Evolutionary conservation across 2,329 filamentous ascomycete genomes (phyloP).

Genomic region (Aspergillus unguis): DNA sequence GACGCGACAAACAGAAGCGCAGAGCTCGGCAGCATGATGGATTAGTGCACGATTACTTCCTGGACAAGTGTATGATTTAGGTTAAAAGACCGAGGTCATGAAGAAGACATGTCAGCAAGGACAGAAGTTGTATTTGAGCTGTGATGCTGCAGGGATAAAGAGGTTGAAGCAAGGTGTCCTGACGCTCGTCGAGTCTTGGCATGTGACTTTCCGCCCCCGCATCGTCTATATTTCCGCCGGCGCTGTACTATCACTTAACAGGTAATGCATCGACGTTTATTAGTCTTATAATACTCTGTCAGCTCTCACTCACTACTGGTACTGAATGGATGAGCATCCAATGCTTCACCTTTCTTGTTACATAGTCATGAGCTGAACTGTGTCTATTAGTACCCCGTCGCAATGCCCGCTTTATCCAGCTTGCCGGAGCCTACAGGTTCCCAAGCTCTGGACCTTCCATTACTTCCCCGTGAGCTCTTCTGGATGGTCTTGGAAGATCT

Average conservation of each 20-base stretch:
- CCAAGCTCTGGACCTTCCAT: conserved; percentile 22
- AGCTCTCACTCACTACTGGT: too few species aligned
- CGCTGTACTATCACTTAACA: not conserved
- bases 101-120: not conserved
- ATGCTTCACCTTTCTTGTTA: not conserved
- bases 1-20: conserved; percentile 53
- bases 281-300: too few species aligned
- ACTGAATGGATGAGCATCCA: not conserved
- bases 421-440: not conserved
- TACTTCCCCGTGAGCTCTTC: conserved; percentile 58
- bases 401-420: not conserved
- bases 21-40: conserved; percentile 41
- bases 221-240: not conserved
- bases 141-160: not conserved
- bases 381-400: not conserved
- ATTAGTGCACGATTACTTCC: not conserved
- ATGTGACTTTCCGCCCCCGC: conserved; percentile 22
- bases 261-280: not conserved
- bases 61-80: not conserved
- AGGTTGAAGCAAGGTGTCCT: conserved; percentile 39
- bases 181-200: conserved; percentile 35
- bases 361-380: not conserved
- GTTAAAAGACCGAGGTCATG: not conserved
- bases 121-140: conserved; percentile 5
- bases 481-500: conserved; percentile 52